phyloP scores from a whole-genome alignment of 192 early-diverging fungal species.

The Chytriomyces sp. region DNA sequence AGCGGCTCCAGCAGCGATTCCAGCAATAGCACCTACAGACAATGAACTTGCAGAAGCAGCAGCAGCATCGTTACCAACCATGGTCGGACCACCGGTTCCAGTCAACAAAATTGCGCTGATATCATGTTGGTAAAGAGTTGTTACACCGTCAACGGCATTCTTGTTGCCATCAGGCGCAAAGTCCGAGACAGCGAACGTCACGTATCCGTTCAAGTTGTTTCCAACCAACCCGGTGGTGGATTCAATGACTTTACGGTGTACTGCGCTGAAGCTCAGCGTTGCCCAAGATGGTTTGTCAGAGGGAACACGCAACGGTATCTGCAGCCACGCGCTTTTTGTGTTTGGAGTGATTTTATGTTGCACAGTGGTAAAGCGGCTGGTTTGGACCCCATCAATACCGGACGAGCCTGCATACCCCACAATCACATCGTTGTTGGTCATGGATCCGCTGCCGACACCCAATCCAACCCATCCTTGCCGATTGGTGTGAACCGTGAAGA shows the following conservation, averaged over 20 bases:
- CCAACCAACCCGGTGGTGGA: not conserved
- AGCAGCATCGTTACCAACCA: not conserved
- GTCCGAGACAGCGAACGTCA: constrained; percentile 1
- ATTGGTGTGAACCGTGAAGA: constrained; percentile 2
- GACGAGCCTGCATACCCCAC: not conserved
- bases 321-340: constrained; percentile 2
- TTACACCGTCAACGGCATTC: not conserved
- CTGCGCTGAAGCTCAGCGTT: constrained; percentile 2
- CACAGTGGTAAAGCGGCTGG: not conserved
- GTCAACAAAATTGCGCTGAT: not conserved
- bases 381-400: not conserved
- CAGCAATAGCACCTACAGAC: not conserved
- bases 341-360: constrained; percentile 13
- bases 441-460: constrained; percentile 15
- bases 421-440: constrained; percentile 20
- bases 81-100: not conserved
- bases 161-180: not conserved
- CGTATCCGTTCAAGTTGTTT: not conserved
- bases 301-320: not conserved
- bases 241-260: not conserved
- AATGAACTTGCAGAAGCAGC: not conserved
- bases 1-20: not conserved
- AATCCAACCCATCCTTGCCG: constrained; percentile 24
- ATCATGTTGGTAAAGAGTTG: constrained; percentile 8
- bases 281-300: constrained; percentile 22